Percentiles rank a stretch among this genome's conserved stretches.
Conservation (phyloP, 768 basidiomycete species). For the Asterophora lycoperdoides region DNA sequence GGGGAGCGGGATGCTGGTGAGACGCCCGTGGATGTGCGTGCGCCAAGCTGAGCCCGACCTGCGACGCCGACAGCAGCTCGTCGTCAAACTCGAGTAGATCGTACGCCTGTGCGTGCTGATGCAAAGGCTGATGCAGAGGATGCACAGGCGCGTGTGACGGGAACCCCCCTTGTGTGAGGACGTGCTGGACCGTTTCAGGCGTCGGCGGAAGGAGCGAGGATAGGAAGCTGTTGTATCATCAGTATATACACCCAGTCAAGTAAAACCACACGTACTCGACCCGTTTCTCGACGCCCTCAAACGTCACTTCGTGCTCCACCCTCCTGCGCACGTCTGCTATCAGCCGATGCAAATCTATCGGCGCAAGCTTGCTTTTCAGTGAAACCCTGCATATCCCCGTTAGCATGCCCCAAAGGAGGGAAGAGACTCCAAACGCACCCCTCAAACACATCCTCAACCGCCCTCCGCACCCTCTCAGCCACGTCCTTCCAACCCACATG, state of each 20-base stretch:
- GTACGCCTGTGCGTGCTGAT: conserved; percentile 28
- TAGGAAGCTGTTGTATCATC: conserved; percentile 48
- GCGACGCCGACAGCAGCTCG: neutral
- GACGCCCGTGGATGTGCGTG: neutral
- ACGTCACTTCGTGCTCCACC: conserved; percentile 69
- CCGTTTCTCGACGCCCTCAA: conserved; percentile 52
- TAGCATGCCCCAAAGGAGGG: neutral
- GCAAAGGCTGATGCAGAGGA: no score
- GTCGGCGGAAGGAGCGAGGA: conserved; percentile 75
- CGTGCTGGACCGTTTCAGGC: conserved; percentile 61
- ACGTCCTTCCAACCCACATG: conserved; percentile 91
- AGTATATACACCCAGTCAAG: neutral
- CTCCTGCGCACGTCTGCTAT: conserved; percentile 70
- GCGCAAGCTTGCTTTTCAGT: conserved; percentile 69
- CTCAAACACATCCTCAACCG: conserved; percentile 74
- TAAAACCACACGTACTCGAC: conserved; percentile 52
- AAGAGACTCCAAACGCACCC: conserved; percentile 46
- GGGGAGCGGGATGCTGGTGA: conserved; percentile 14
- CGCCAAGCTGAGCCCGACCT: no score
- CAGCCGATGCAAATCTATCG: conserved; percentile 63
- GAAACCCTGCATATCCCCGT: conserved; percentile 58
- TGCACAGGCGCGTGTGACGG: conserved; percentile 21
- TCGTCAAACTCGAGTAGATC: conserved; percentile 23
- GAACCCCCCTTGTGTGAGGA: conserved; percentile 63
- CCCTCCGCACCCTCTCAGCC: conserved; percentile 63